phyloP scores from a whole-genome alignment of 106 monocot species.

The Dioscorea alata region DNA sequence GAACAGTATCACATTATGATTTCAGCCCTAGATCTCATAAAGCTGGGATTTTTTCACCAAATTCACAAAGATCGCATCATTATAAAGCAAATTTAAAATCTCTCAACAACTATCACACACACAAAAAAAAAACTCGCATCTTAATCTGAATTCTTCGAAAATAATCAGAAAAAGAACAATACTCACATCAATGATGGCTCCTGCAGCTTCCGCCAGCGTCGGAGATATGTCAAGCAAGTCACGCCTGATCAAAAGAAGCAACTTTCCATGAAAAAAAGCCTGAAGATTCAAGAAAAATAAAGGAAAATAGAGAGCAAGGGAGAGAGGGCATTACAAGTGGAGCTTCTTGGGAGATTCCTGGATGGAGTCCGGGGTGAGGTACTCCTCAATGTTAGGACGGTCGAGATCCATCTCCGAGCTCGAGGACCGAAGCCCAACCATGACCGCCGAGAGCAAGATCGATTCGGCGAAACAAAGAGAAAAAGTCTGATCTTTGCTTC shows the following conservation, averaged over 20 bases:
- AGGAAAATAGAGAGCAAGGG: neutral
- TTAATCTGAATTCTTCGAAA: too few species aligned
- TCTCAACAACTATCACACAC: too few species aligned
- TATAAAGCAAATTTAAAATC: too few species aligned
- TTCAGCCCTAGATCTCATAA: too few species aligned
- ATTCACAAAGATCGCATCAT: too few species aligned
- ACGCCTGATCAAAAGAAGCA: constrained; percentile 27
- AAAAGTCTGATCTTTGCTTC: too few species aligned
- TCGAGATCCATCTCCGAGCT: constrained; percentile 54
- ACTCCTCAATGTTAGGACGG: constrained; percentile 70
- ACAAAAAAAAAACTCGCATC: too few species aligned
- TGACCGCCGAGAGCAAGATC: neutral
- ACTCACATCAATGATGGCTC: constrained; percentile 73
- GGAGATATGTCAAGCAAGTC: constrained; percentile 76
- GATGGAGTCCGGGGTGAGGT: constrained; percentile 59
- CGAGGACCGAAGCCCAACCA: constrained; percentile 27
- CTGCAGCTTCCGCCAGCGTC: constrained; percentile 60
- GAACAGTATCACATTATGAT: too few species aligned
- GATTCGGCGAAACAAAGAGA: too few species aligned
- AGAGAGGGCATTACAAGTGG: constrained; percentile 29
- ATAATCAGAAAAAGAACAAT: too few species aligned
- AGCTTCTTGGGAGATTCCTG: constrained; percentile 42
- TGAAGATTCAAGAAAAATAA: neutral
- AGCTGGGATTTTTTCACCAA: too few species aligned
- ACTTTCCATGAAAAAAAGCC: neutral